Base-by-base conservation (phyloP, 192 early-diverging fungal genomes). In the Gorgonomyces haynaldii region DNA sequence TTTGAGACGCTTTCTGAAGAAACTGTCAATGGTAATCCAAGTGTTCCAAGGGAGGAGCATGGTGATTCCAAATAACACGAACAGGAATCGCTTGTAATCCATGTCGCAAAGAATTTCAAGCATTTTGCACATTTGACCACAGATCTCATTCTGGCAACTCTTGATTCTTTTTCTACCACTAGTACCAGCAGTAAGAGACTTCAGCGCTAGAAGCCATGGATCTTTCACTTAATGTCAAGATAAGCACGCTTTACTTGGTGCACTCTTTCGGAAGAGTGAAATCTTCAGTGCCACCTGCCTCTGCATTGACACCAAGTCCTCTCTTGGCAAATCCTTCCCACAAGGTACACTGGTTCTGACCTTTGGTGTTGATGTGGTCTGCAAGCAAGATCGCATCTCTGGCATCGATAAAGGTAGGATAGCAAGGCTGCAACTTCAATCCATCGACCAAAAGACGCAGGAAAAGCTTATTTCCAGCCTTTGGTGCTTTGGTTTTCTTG, bases 321-420 rank as follows among this genome's bases (percentile, higher is more conserved):
- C 93, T 81, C 61, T 86, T 90, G 15, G 93, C 80, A 74, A 97
- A 74, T 21, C 27, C 72, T 37, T 59, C 61, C 65, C 70, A 77
- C 15, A 77, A 42, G 25, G 45, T 24, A 43, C 74, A 77, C 31
- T 42, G 35, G 58, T 75, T 60, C 27, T 43, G 52, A 0, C 67
- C 74, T 4, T 53, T 42, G 22, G 53, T 62, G 32, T 61, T 39
- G 5, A 66, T 15, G 25, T 70, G 38, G 28, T 73, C 64, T 5
- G 70, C 74, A 16, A 42, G 53, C 20, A 77, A 15, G 46, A 74
- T 73, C 2, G 70, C 65, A 41, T 67, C 67, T 17, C 74, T 54
- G 3, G 74, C 70, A 42, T 67, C 61, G 17, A 77, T 60, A 46
- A 77, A 77, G 1, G 52, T 61, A 1, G 74, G 74, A 42, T 46